phyloP scores from a whole-genome alignment of 495 filamentous ascomycete species.

The Pseudomonodictys pantanalensis region DNA sequence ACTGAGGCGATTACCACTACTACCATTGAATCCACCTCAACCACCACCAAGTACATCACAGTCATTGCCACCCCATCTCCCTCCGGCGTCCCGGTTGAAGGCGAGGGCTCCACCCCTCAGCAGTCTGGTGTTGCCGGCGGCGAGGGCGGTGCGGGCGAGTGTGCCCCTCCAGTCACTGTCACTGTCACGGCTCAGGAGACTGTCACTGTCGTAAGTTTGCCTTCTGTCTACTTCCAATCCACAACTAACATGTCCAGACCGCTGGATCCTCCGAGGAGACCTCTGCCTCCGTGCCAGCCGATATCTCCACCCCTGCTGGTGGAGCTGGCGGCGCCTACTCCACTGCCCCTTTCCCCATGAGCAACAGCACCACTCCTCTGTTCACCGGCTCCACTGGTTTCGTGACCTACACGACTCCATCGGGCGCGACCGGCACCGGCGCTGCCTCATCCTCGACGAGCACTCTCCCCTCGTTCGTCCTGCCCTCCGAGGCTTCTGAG shows the following conservation, averaged over 20 bases:
- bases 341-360: conserved; percentile 18
- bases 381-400: conserved; percentile 20
- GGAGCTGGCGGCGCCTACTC: not conserved
- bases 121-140: not conserved
- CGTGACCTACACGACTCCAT: conserved; percentile 19
- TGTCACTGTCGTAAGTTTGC: conserved; percentile 28
- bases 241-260: conserved; percentile 3
- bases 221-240: not conserved
- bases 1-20: conserved; percentile 19
- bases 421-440: not conserved
- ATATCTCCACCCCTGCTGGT: not conserved
- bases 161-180: conserved; percentile 25
- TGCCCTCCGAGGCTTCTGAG: not conserved
- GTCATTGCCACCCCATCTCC: not conserved
- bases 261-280: conserved; percentile 2
- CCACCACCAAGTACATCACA: conserved; percentile 10
- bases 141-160: conserved; percentile 9
- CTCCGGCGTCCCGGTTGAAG: not conserved
- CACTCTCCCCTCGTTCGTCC: not conserved
- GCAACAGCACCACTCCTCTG: conserved; percentile 17
- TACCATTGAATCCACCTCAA: conserved; percentile 11
- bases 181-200: conserved; percentile 33
- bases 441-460: not conserved
- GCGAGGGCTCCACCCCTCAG: not conserved
- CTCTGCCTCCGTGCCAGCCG: not conserved